Evolutionary conservation across 1,284 basidiomycete genomes (phyloP), one percentile per base, ranked within the genome.

Genomic region (Fomitopsis pinicola): DNA sequence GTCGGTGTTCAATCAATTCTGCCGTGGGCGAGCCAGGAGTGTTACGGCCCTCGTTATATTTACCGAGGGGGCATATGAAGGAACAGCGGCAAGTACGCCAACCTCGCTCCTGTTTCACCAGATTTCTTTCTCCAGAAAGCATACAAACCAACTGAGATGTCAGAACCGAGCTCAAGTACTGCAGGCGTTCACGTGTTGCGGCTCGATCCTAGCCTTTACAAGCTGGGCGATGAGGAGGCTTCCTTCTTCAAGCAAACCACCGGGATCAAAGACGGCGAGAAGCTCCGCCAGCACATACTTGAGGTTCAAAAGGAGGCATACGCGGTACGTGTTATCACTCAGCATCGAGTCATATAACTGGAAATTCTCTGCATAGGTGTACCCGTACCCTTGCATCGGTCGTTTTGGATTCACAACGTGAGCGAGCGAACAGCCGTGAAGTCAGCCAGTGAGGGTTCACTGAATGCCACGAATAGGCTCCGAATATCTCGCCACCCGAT

Each of bases 251-350:
- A 76, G 66, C 36, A 58, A 5, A 68, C 71, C 46, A 78, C 76
- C 35, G 73, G 73, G 5, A 78, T 79, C 26, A 57, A 71, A 2
- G 67, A 74, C 58, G 70, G 74, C 5, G 69, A 73, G 2, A 68
- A 69, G 52, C 67, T 81, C 55, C 80, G 71, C 64, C 57, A 71
- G 46, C 81, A 82, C 66, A 76, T 82, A 26, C 46, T 80, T 9
- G 57, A 58, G 3, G 71, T 79, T n/a, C 81, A 81, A 62, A 64
- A 60, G 33, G 76, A 77, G 59, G 82, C 81, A 19, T 81, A 80
- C 59, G 66, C 71, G 57, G 82, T 78, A 58, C 36, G 70, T 35
- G 9, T n/a, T 46, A 17, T 12, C n/a, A 50, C 15, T 19, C 15
- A 5, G 6, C 54, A 42, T 50, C 33, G 8, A 35, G 53, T 2